Evolutionary conservation across 2,329 filamentous ascomycete genomes (phyloP).

Genomic region (Pseudopyrenochaeta lycopersici): DNA sequence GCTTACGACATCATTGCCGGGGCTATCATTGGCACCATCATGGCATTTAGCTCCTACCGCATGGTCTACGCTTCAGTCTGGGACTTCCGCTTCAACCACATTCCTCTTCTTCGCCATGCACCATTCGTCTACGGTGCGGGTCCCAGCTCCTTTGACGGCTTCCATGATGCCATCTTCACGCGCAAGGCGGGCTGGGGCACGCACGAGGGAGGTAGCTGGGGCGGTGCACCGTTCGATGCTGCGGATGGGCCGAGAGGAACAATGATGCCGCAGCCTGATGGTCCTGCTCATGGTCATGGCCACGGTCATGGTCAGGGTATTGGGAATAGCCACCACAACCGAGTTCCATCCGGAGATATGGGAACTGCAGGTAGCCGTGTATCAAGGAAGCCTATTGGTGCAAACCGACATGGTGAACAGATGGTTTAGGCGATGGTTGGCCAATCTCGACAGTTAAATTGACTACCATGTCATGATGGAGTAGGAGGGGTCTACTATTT

Average conservation of each 20-base stretch:
- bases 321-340: no score
- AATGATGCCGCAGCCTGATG: slow-evolving; percentile 40
- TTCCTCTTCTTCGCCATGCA: slow-evolving; percentile 68
- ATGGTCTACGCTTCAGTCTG: slow-evolving; percentile 74
- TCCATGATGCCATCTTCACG: slow-evolving; percentile 66
- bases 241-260: slow-evolving; percentile 46
- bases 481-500: no score
- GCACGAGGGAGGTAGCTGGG: slow-evolving; percentile 49
- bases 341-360: no score
- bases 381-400: slow-evolving; percentile 42
- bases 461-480: not conserved
- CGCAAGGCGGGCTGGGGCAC: slow-evolving; percentile 68
- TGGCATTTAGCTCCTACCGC: slow-evolving; percentile 72
- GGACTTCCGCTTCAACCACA: slow-evolving; percentile 74
- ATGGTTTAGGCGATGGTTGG: slow-evolving; percentile 26
- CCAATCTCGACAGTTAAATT: not conserved
- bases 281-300: slow-evolving; percentile 34
- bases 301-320: slow-evolving; percentile 25
- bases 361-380: slow-evolving; percentile 27
- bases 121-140: slow-evolving; percentile 63
- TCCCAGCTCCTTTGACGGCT: slow-evolving; percentile 51
- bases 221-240: slow-evolving; percentile 56
- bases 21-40: slow-evolving; percentile 69
- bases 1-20: slow-evolving; percentile 78
- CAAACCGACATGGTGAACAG: slow-evolving; percentile 32